phyloP scores from a whole-genome alignment of 2,329 filamentous ascomycete species.

The Penicillium expansum region DNA sequence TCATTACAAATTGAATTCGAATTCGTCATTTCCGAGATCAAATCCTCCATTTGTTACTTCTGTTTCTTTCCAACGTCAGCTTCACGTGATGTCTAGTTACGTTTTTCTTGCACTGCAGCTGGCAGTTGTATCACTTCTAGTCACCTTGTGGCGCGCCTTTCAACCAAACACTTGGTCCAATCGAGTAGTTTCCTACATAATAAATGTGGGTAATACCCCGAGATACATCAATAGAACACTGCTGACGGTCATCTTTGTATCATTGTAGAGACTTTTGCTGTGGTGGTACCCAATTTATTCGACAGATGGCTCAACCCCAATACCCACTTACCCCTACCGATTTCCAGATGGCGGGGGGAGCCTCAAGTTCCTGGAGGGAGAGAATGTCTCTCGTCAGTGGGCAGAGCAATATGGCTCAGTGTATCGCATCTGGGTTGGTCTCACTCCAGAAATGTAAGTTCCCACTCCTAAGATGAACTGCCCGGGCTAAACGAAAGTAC shows the following conservation, averaged over 20 bases:
- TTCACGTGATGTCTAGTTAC: not conserved
- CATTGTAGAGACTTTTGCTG: not conserved
- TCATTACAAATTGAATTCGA: not conserved
- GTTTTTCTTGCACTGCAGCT: not conserved
- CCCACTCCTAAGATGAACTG: not conserved
- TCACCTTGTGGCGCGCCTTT: not conserved
- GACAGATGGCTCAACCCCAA: not conserved
- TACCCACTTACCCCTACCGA: conserved; percentile 11
- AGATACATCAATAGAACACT: not conserved
- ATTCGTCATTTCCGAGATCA: not conserved
- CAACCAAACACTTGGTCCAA: not conserved
- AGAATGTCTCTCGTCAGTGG: conserved; percentile 36
- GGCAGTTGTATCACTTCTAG: not conserved
- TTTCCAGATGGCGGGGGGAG: conserved; percentile 45
- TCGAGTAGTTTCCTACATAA: not conserved
- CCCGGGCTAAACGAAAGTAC: not conserved
- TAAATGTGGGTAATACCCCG: not conserved
- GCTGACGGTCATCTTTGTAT: not conserved
- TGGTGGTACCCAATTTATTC: conserved; percentile 1
- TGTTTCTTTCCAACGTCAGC: not conserved
- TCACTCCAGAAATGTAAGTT: conserved; percentile 41
- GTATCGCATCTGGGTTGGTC: conserved; percentile 43
- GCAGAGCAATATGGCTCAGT: conserved; percentile 32
- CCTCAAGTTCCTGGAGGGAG: conserved; percentile 42
- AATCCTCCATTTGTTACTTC: not conserved